Percentiles rank a stretch among this genome's conserved stretches.
phyloP scores from a whole-genome alignment of 2,329 filamentous ascomycete species.

The Fusarium nematophilum region DNA sequence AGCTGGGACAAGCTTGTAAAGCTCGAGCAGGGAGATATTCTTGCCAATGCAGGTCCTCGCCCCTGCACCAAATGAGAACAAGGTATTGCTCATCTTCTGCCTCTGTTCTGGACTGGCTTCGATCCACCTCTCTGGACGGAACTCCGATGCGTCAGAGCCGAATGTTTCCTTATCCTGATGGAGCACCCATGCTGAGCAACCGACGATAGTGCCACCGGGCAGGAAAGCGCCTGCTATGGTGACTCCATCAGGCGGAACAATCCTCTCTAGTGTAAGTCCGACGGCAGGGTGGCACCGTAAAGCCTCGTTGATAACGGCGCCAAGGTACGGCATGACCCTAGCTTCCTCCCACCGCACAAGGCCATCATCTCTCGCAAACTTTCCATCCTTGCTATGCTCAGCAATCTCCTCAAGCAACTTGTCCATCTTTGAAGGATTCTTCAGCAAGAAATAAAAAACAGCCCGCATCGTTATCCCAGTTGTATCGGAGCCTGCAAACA shows the following conservation, averaged over 20 bases:
- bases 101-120: constrained; percentile 56
- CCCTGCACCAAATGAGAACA: constrained; percentile 74
- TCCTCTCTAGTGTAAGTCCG: constrained; percentile 76
- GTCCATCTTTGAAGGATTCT: constrained; percentile 63
- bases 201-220: constrained; percentile 76
- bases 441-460: constrained; percentile 79
- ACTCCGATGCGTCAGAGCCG: constrained; percentile 72
- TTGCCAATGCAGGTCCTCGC: constrained; percentile 76
- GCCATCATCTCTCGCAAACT: constrained; percentile 61
- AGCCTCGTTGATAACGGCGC: constrained; percentile 80
- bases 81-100: constrained; percentile 18
- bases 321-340: constrained; percentile 79
- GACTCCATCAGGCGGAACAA: constrained; percentile 72
- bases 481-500: constrained; percentile 79
- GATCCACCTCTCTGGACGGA: constrained; percentile 76
- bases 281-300: constrained; percentile 80
- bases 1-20: constrained; percentile 68
- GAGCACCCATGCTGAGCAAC: constrained; percentile 79
- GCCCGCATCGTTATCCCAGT: constrained; percentile 78
- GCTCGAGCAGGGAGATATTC: constrained; percentile 71
- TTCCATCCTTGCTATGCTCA: constrained; percentile 61
- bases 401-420: constrained; percentile 72
- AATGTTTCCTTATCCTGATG: constrained; percentile 76
- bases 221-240: constrained; percentile 71
- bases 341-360: constrained; percentile 76